Conservation (phyloP, 2,329 filamentous ascomycete species). For the Sarocladium brachiariae region DNA sequence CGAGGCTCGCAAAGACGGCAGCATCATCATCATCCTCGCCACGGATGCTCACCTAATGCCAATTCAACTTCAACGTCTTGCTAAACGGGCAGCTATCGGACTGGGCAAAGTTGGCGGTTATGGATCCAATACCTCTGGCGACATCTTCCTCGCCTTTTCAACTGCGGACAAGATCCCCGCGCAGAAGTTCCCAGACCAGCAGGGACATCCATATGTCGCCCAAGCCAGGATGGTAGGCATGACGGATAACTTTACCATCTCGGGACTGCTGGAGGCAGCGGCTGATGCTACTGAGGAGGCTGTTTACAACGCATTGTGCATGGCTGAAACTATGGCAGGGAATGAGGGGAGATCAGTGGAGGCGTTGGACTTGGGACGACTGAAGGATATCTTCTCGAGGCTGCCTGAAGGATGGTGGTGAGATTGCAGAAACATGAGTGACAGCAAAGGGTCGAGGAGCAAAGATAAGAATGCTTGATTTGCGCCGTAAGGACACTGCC, state of each 20-base stretch:
- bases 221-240: conserved; percentile 30
- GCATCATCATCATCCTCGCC: conserved; percentile 53
- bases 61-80: conserved; percentile 47
- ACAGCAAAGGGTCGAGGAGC: too few species aligned
- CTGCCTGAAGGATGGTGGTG: too few species aligned
- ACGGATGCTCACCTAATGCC: conserved; percentile 56
- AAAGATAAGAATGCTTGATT: too few species aligned
- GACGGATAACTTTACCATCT: conserved; percentile 49
- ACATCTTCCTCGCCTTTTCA: conserved; percentile 58
- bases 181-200: conserved; percentile 29
- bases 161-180: conserved; percentile 42
- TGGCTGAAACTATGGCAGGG: conserved; percentile 52
- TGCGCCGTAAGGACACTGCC: too few species aligned
- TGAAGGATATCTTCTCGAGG: conserved; percentile 43
- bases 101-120: conserved; percentile 51
- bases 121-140: conserved; percentile 53
- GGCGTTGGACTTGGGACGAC: conserved; percentile 38
- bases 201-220: conserved; percentile 32
- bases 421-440: too few species aligned
- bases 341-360: conserved; percentile 42
- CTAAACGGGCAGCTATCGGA: conserved; percentile 53
- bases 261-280: conserved; percentile 51
- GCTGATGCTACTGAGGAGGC: conserved; percentile 56
- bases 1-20: conserved; percentile 40
- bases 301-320: conserved; percentile 57